Evolutionary conservation across 768 basidiomycete species (phyloP).

Genomic region (Baorangia bicolor): DNA sequence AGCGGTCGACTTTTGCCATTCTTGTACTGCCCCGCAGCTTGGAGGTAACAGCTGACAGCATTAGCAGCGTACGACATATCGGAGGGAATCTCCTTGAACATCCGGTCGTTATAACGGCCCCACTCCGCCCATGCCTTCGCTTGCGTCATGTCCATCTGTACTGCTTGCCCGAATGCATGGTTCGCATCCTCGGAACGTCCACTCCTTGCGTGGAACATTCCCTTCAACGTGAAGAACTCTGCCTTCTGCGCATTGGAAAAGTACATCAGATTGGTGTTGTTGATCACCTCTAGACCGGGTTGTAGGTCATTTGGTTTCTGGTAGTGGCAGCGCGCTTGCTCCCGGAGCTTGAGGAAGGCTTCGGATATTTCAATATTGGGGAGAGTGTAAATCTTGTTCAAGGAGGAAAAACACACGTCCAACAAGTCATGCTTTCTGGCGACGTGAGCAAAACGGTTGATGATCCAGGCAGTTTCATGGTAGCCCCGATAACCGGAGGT

Average conservation of each 20-base stretch:
- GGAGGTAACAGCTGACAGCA: slow-evolving; percentile 96
- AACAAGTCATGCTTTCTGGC: slow-evolving; percentile 95
- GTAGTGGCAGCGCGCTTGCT: slow-evolving; percentile 98
- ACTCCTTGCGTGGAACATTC: slow-evolving; percentile 94
- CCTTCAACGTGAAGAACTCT: slow-evolving; percentile 97
- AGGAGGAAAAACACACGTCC: slow-evolving; percentile 91
- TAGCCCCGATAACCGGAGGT: slow-evolving; percentile 94
- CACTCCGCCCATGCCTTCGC: slow-evolving; percentile 99
- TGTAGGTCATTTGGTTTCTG: slow-evolving; percentile 92
- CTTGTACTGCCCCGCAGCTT: slow-evolving; percentile 95
- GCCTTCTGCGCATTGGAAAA: slow-evolving; percentile 94
- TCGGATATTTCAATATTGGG: slow-evolving; percentile 99
- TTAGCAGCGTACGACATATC: slow-evolving; percentile 79
- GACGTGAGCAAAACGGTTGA: slow-evolving; percentile 98
- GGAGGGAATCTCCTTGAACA: slow-evolving; percentile 83
- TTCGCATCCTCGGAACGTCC: slow-evolving; percentile 88
- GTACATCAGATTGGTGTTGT: slow-evolving; percentile 98
- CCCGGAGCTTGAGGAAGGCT: slow-evolving; percentile 96
- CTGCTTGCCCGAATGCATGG: slow-evolving; percentile 88
- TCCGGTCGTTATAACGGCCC: slow-evolving; percentile 90
- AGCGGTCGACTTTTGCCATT: slow-evolving; percentile 89
- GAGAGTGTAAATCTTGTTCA: slow-evolving; percentile 97
- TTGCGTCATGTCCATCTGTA: slow-evolving; percentile 92
- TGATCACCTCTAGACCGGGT: slow-evolving; percentile 96
- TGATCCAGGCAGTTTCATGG: slow-evolving; percentile 99